A percentile compares a stretch with the other conserved stretches of the same genome.
Evolutionary conservation across 2,329 filamentous ascomycete species (phyloP).

Genomic region (Aaosphaeria pasadenensis): DNA sequence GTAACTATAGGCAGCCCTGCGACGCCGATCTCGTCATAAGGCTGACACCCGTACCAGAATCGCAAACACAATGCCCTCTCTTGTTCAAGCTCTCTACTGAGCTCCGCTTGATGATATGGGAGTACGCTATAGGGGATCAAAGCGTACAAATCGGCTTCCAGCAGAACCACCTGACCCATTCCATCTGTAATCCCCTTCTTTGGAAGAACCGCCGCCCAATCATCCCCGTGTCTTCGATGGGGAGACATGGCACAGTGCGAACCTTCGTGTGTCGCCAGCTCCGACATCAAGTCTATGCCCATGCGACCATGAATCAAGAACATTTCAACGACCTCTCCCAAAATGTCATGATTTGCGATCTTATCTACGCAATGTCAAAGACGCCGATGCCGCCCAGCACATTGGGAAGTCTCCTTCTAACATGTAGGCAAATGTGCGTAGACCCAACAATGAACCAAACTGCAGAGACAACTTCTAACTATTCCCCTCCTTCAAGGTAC

Average conservation of each 20-base stretch:
- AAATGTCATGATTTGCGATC: too few species aligned
- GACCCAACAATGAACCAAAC: background rate
- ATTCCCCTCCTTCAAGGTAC: background rate
- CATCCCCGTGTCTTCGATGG: background rate
- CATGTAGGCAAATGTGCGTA: background rate
- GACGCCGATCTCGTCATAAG: too few species aligned
- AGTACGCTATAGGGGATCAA: background rate
- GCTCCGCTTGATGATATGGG: background rate
- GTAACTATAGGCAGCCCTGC: too few species aligned
- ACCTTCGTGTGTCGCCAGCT: background rate
- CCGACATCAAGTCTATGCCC: background rate
- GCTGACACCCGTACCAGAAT: too few species aligned
- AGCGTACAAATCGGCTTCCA: background rate
- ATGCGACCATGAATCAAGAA: background rate
- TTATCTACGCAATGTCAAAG: too few species aligned
- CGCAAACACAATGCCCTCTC: background rate
- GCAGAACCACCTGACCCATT: background rate
- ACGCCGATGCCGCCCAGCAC: background rate
- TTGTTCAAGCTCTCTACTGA: background rate
- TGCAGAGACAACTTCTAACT: background rate
- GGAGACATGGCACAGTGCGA: background rate
- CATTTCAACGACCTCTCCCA: background rate
- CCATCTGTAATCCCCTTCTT: background rate
- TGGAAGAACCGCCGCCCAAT: background rate
- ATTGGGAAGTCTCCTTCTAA: background rate